Percentiles rank a stretch among this genome's conserved stretches.
These are phyloP conservation scores for Mycena filopes DNA, from an alignment of 768 basidiomycete species.

Conservation along the genomic window DNA sequence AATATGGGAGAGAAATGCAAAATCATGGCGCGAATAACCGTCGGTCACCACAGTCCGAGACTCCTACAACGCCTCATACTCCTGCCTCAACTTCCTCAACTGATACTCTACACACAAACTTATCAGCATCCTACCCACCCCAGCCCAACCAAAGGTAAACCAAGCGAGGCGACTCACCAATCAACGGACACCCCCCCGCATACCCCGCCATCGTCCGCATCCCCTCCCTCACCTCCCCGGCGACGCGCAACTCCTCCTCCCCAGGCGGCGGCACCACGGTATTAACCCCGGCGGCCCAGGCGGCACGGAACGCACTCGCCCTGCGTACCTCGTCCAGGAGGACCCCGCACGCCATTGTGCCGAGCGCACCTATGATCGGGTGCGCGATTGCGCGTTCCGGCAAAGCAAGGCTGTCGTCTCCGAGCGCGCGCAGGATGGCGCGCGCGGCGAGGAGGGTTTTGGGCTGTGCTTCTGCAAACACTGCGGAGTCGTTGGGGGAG, in stretches of 20 bases:
- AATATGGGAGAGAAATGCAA: too few relatives aligned
- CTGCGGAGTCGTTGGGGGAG: too few relatives aligned
- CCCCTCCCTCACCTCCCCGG: slow-evolving; percentile 6
- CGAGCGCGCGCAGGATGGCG: background rate
- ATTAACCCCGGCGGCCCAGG: background rate
- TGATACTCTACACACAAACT: background rate
- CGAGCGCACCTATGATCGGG: slow-evolving; percentile 29
- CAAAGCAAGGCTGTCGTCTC: slow-evolving; percentile 3
- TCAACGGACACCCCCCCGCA: slow-evolving; percentile 13
- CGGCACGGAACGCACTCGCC: background rate
- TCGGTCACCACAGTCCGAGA: too few relatives aligned
- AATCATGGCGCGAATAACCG: too few relatives aligned
- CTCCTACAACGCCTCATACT: slow-evolving; percentile 13
- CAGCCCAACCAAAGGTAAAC: too few relatives aligned
- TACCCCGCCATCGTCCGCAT: slow-evolving; percentile 16
- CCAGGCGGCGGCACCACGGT: background rate
- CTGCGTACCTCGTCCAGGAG: slow-evolving; percentile 4
- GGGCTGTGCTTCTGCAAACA: background rate
- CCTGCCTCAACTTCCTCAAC: background rate
- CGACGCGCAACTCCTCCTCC: slow-evolving; percentile 3
- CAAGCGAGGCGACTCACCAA: slow-evolving; percentile 9
- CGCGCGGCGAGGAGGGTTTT: slow-evolving; percentile 28
- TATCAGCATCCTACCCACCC: background rate
- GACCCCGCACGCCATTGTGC: slow-evolving; percentile 1
- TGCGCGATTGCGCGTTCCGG: slow-evolving; percentile 8